phyloP scores from a whole-genome alignment of 768 basidiomycete genomes.

The Pleurotus cornucopiae region DNA sequence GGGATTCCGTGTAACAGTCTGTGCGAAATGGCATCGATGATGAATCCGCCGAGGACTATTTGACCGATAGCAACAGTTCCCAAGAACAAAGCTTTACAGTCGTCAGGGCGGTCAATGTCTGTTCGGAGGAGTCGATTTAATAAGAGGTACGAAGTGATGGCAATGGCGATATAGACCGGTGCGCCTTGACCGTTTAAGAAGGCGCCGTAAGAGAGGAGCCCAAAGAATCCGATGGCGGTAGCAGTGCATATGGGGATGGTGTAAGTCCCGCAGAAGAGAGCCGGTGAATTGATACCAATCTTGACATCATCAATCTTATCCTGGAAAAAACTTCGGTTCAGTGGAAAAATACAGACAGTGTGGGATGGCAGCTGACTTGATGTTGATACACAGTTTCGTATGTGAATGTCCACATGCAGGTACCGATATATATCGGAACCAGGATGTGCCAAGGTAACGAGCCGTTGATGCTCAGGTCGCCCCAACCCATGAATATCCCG shows the following conservation, averaged over 20 bases:
- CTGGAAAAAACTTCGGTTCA: slow-evolving; percentile 26
- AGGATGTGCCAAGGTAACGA: slow-evolving; percentile 21
- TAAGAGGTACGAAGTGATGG: slow-evolving; percentile 15
- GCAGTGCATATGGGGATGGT: slow-evolving; percentile 43
- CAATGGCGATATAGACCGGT: slow-evolving; percentile 23
- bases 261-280: slow-evolving; percentile 44
- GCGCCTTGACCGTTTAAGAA: slow-evolving; percentile 38
- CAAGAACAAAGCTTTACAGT: slow-evolving; percentile 22
- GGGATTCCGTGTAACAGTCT: slow-evolving; percentile 15
- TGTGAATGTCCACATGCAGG: slow-evolving; percentile 25
- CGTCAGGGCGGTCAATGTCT: slow-evolving; percentile 21
- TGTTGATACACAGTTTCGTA: slow-evolving; percentile 31
- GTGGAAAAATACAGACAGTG: slow-evolving; percentile 3
- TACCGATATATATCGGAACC: slow-evolving; percentile 19
- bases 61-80: slow-evolving; percentile 23
- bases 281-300: slow-evolving; percentile 56
- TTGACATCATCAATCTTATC: slow-evolving; percentile 55
- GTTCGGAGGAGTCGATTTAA: slow-evolving; percentile 18
- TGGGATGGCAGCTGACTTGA: slow-evolving; percentile 16
- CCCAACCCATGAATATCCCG: slow-evolving; percentile 29
- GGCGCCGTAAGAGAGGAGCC: slow-evolving; percentile 39
- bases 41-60: slow-evolving; percentile 20
- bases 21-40: slow-evolving; percentile 18
- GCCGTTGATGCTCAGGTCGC: slow-evolving; percentile 19
- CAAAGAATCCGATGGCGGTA: slow-evolving; percentile 42